phyloP scores from a whole-genome alignment of 805 yeast genomes.

The Cyberlindnera petersonii region DNA sequence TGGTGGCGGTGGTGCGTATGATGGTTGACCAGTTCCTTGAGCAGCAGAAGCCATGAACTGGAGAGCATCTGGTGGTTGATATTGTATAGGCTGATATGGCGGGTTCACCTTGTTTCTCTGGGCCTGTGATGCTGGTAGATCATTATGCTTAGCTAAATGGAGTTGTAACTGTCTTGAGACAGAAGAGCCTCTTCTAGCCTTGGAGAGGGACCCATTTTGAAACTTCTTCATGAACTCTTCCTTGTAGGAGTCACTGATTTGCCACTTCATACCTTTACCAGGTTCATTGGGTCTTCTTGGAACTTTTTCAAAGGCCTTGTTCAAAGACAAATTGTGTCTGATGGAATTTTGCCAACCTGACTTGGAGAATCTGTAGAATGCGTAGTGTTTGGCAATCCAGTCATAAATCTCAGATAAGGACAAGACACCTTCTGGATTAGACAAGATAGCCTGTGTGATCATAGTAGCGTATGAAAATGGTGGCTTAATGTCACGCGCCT shows the following conservation, averaged over 20 bases:
- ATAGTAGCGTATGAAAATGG: constrained; percentile 96
- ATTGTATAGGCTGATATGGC: constrained; percentile 31
- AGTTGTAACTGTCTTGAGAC: constrained; percentile 77
- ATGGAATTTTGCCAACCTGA: constrained; percentile 99
- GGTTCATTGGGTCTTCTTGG: constrained; percentile 95
- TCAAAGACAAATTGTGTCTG: constrained; percentile 88
- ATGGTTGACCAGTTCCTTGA: constrained; percentile 5
- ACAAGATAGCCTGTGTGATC: constrained; percentile 95
- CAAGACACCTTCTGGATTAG: constrained; percentile 82
- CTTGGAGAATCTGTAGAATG: constrained; percentile 86
- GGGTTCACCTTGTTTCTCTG: constrained; percentile 32
- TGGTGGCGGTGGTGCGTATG: constrained; percentile 8
- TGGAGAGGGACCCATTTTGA: constrained; percentile 68
- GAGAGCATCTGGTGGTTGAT: constrained; percentile 30
- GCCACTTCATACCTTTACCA: constrained; percentile 99
- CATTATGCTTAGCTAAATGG: constrained; percentile 50
- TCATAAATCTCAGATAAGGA: constrained; percentile 88
- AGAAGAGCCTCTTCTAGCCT: constrained; percentile 73
- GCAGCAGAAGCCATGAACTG: constrained; percentile 20
- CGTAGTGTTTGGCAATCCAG: constrained; percentile 84
- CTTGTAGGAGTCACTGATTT: constrained; percentile 78
- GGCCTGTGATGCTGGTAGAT: constrained; percentile 33
- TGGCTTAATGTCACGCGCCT: constrained; percentile 89
- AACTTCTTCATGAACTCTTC: constrained; percentile 81
- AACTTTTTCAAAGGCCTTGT: constrained; percentile 96